A percentile compares a stretch with the other conserved stretches of the same genome.
phyloP scores from a whole-genome alignment of 2,329 filamentous ascomycete species.

The Aspergillus bombycis region DNA sequence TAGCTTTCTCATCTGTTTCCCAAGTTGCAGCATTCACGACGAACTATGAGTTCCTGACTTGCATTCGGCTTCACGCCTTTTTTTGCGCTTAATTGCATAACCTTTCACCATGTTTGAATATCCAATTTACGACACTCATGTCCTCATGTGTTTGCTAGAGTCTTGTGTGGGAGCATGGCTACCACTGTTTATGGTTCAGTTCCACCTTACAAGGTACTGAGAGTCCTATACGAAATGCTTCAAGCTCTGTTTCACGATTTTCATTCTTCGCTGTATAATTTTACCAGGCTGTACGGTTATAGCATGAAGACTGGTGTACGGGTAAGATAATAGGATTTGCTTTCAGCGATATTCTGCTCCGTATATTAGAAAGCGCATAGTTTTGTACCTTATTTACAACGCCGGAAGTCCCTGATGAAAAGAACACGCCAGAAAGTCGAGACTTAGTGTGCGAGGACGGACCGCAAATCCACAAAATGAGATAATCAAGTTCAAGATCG shows the following conservation, averaged over 20 bases:
- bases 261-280: too few species aligned
- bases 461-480: not conserved
- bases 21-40: slow-evolving; percentile 12
- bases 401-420: slow-evolving; percentile 8
- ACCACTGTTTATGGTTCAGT: not conserved
- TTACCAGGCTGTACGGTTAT: not conserved
- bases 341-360: slow-evolving; percentile 4
- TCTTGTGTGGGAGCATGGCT: not conserved
- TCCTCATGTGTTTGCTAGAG: not conserved
- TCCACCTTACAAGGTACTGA: not conserved
- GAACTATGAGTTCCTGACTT: slow-evolving; percentile 28
- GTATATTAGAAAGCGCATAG: slow-evolving; percentile 1
- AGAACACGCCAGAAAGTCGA: slow-evolving; percentile 2
- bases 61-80: slow-evolving; percentile 26
- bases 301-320: not conserved
- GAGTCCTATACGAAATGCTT: not conserved
- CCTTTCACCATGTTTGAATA: slow-evolving; percentile 14
- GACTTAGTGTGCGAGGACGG: not conserved
- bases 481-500: not conserved
- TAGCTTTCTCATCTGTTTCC: slow-evolving; percentile 8
- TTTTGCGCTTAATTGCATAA: slow-evolving; percentile 17
- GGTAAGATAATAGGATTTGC: slow-evolving; percentile 2
- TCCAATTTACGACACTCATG: slow-evolving; percentile 2
- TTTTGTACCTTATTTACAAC: slow-evolving; percentile 11
- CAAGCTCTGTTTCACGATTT: not conserved